Percentiles rank a stretch among this genome's conserved stretches.
Conservation (phyloP, 1,284 basidiomycete genomes). For the Ganoderma lucidum region DNA sequence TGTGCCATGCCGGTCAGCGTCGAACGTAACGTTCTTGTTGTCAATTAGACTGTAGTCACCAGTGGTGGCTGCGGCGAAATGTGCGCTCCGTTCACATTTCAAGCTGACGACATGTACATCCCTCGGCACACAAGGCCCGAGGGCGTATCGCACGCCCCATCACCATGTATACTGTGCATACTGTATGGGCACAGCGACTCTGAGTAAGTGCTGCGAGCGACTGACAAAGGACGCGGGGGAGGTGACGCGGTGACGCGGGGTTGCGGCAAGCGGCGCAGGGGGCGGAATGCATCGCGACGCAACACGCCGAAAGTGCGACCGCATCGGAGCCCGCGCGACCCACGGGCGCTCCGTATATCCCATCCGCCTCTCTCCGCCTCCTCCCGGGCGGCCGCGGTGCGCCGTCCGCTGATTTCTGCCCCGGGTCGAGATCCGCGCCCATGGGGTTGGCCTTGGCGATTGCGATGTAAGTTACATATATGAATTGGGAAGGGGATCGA, state of each 20-base stretch:
- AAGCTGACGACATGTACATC: neutral
- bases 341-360: neutral
- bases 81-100: neutral
- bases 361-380: neutral
- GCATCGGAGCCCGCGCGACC: neutral
- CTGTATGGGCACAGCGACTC: neutral
- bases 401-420: neutral
- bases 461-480: neutral
- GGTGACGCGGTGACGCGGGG: neutral
- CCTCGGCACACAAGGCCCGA: neutral
- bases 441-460: neutral
- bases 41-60: neutral
- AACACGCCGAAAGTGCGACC: neutral
- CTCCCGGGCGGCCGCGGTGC: neutral
- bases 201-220: neutral
- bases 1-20: neutral
- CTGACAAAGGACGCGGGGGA: slow-evolving; percentile 3
- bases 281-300: neutral
- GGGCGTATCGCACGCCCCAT: neutral
- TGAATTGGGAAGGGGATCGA: neutral
- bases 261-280: neutral
- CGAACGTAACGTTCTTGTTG: neutral
- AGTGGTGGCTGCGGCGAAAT: too few relatives aligned
- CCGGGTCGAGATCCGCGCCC: neutral
- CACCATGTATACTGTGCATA: neutral